A percentile compares a stretch with the other conserved stretches of the same genome.
Conservation (phyloP, 495 filamentous ascomycete species). For the Neurospora sp. region DNA sequence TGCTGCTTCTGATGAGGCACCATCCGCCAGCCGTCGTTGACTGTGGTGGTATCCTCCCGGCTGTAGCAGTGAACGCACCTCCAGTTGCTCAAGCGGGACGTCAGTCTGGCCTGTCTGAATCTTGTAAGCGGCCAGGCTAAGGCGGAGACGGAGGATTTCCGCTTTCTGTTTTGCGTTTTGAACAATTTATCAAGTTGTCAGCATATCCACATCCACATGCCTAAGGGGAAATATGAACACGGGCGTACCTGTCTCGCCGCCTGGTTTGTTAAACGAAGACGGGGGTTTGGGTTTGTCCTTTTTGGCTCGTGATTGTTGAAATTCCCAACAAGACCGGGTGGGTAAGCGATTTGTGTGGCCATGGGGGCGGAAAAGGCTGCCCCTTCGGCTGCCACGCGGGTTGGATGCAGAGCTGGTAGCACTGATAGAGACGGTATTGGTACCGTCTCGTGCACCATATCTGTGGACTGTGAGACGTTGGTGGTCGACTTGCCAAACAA, state of each 20-base stretch:
- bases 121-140: conserved; percentile 44
- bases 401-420: background rate
- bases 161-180: conserved; percentile 28
- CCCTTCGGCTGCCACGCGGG: background rate
- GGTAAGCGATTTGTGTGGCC: background rate
- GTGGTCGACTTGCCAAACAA: background rate
- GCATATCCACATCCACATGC: background rate
- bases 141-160: conserved; percentile 38
- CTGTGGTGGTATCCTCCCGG: background rate
- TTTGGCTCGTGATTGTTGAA: background rate
- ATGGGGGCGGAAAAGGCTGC: background rate
- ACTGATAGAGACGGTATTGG: background rate
- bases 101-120: conserved; percentile 42
- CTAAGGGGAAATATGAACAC: background rate
- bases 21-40: background rate
- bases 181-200: background rate
- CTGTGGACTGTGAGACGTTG: background rate
- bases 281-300: conserved; percentile 1
- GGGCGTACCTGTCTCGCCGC: background rate
- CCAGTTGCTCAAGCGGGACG: conserved; percentile 35
- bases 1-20: background rate
- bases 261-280: background rate
- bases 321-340: background rate
- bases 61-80: conserved; percentile 16
- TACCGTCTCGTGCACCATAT: background rate